Evolutionary conservation across 2,329 filamentous ascomycete genomes (phyloP).

Genomic region (Fusarium sp.): DNA sequence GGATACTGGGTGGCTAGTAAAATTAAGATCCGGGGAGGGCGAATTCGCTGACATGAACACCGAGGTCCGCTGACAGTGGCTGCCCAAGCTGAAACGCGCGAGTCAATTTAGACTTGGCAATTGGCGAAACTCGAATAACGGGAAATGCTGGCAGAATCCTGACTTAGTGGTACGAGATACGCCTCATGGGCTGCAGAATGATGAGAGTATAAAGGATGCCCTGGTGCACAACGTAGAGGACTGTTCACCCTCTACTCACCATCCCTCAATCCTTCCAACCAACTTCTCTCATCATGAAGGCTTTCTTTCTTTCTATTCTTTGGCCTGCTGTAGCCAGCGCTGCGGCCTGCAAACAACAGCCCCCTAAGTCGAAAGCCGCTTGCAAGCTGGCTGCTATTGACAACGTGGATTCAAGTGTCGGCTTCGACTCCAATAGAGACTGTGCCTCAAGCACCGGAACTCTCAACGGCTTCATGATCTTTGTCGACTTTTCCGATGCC

Average conservation of each 20-base stretch:
- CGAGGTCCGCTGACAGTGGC: constrained; percentile 2
- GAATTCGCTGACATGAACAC: constrained; percentile 8
- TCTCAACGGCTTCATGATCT: constrained; percentile 53
- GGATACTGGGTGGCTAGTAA: not conserved
- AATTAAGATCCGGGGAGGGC: not conserved
- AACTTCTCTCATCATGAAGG: not conserved
- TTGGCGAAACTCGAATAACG: not conserved
- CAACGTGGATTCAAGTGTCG: constrained; percentile 1
- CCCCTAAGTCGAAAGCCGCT: not conserved
- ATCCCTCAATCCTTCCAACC: not conserved
- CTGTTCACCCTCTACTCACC: not conserved
- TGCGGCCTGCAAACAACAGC: not conserved
- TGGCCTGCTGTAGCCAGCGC: constrained; percentile 8
- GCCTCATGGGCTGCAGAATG: not conserved
- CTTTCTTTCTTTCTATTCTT: not conserved
- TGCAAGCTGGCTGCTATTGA: constrained; percentile 8
- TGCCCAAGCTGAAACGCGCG: not conserved
- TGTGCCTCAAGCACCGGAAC: constrained; percentile 53
- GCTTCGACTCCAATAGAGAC: constrained; percentile 28
- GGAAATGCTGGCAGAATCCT: not conserved
- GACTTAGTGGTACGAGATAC: not conserved
- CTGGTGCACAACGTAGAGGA: not conserved
- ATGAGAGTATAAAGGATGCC: not conserved
- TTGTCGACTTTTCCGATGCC: constrained; percentile 54
- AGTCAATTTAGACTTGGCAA: not conserved